Conservation (phyloP, 352 stramenopile species). For the Globisporangium solare region DNA sequence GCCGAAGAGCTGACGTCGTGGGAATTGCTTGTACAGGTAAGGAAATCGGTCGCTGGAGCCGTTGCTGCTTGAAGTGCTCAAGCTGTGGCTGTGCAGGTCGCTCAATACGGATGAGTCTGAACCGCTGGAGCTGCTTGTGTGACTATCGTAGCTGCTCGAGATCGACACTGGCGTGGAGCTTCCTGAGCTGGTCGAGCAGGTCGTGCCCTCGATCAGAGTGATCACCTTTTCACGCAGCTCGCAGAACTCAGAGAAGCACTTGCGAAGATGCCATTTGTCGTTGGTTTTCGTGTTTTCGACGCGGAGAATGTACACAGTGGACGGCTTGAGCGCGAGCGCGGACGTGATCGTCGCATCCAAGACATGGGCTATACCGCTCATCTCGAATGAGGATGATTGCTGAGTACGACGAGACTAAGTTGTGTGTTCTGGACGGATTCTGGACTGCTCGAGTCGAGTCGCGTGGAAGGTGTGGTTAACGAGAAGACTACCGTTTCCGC, state of each 20-base stretch:
- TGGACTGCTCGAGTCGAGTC: too few relatives aligned
- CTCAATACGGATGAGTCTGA: constrained; percentile 8
- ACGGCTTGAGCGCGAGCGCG: constrained; percentile 63
- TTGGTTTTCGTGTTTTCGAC: constrained; percentile 43
- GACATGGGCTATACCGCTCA: constrained; percentile 39
- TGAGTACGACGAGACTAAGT: too few relatives aligned
- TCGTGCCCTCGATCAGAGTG: constrained; percentile 45
- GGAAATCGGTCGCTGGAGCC: constrained; percentile 42
- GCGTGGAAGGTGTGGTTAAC: too few relatives aligned
- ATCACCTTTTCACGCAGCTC: constrained; percentile 68
- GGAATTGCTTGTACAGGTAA: constrained; percentile 67
- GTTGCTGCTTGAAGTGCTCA: constrained; percentile 11
- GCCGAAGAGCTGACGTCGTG: constrained; percentile 52
- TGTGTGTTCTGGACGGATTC: too few relatives aligned
- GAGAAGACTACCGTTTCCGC: too few relatives aligned
- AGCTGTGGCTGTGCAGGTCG: constrained; percentile 17
- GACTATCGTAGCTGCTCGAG: constrained; percentile 7
- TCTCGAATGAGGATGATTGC: constrained; percentile 4
- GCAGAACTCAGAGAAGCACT: constrained; percentile 74
- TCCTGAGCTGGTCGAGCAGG: neutral
- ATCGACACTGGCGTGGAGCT: neutral
- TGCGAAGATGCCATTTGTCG: constrained; percentile 55
- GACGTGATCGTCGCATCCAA: constrained; percentile 63
- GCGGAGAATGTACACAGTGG: constrained; percentile 67
- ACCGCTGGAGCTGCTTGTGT: constrained; percentile 11